Base-by-base conservation (phyloP, 106 monocot species). In the Xerophyta viscosa region DNA sequence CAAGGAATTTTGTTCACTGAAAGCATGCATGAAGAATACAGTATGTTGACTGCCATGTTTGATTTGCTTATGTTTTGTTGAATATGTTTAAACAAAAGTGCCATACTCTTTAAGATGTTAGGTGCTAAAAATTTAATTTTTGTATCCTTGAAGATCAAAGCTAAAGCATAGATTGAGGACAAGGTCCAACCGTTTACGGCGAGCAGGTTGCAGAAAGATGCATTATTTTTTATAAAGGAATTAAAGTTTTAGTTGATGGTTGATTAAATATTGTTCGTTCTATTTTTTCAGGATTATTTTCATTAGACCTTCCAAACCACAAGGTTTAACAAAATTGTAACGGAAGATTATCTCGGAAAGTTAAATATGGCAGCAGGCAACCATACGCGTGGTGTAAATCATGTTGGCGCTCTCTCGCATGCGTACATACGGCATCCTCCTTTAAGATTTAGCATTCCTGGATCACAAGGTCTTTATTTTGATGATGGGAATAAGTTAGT, bases 401-500 rank as follows among this genome's bases (percentile, higher is more conserved):
- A 73, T 50, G 74, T 90, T 6, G 82, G 82, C 31, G 77, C 86
- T 52, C 66, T 90, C 30, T 98, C 98, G 45, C 98, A 90, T 74
- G 90, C 77, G 68, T 90, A 82, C 66, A 82, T 98, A 63, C 76
- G 80, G 64, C 76, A 89, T 64, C 98, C 98, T 63, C 98, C 90
- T 24, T 57, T 90, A 5, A 54, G 86, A 59, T 98, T 89, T 61
- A 77, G 54, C 68, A 83, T 98, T 41, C 86, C 98, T 74, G 98
- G 79, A 71, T 82, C 86, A 52, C 69, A 69, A 37, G 98, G 98
- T n/a, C 46, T 98, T 20, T 83, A 73, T 58, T 90, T 90, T 74
- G 98, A 98, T 72, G 98, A 98, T 61, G 86, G 69, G n/a, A 98
- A 82, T 70, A 98, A 86, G 66, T 60, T 98, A 29, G 56, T 98